Percentiles rank a stretch among this genome's conserved stretches.
These are phyloP conservation scores for Ganoderma lucidum DNA, from an alignment of 1,284 basidiomycete species.

Conservation along the genomic window DNA sequence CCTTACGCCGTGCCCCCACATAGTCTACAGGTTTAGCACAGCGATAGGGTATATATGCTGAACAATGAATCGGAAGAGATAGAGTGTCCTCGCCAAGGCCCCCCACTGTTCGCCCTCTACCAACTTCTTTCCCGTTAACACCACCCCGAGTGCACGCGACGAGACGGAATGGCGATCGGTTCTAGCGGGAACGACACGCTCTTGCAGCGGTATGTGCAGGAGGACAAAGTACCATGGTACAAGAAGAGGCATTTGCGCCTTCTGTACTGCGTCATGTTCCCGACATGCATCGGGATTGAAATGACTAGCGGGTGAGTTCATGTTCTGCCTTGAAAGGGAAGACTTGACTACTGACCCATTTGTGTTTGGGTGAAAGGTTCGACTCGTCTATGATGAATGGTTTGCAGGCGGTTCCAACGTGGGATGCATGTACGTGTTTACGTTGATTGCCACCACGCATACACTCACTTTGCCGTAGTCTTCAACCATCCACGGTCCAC, in stretches of 20 bases:
- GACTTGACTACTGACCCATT: background rate
- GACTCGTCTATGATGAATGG: constrained; percentile 69
- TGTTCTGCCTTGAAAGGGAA: background rate
- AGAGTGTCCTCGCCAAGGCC: constrained; percentile 4
- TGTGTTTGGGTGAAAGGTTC: constrained; percentile 44
- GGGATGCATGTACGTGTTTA: constrained; percentile 55
- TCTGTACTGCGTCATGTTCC: constrained; percentile 60
- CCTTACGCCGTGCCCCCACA: background rate
- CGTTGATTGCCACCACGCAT: too few species aligned
- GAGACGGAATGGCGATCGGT: constrained; percentile 29
- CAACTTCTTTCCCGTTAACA: background rate
- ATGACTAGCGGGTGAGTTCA: constrained; percentile 64
- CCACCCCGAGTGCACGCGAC: background rate
- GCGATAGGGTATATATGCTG: constrained; percentile 1
- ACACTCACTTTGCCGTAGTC: constrained; percentile 41
- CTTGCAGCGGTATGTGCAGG: constrained; percentile 52
- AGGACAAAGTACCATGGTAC: constrained; percentile 64
- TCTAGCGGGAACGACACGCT: constrained; percentile 43
- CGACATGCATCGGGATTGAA: constrained; percentile 67
- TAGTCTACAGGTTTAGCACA: background rate
- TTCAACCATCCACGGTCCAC: constrained; percentile 58
- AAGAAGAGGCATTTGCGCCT: constrained; percentile 57
- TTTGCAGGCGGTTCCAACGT: constrained; percentile 69
- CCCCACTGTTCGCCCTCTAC: background rate
- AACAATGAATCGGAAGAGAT: too few species aligned